A percentile compares a stretch with the other conserved stretches of the same genome.
Evolutionary conservation across 202 grass and related monocot species (phyloP).

Genomic region (Schoenoplectus triqueter): DNA sequence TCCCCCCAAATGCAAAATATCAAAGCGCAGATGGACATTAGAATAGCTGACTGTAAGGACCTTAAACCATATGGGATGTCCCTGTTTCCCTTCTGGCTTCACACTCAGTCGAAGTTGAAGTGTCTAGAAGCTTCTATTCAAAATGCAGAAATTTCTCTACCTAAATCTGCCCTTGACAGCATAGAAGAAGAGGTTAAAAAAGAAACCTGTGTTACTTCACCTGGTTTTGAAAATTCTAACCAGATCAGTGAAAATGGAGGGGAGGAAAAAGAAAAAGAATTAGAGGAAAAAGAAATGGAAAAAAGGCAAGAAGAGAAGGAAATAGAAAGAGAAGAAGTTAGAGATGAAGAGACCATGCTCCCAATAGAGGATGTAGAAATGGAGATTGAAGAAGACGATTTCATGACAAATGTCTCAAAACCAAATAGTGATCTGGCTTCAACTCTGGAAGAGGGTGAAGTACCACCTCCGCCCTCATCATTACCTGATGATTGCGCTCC

Average conservation of each 20-base stretch:
- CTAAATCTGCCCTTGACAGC: constrained; percentile 37
- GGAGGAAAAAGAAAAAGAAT: constrained; percentile 33
- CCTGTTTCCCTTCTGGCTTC: constrained; percentile 91
- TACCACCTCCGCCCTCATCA: constrained; percentile 70
- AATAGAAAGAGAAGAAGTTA: constrained; percentile 57
- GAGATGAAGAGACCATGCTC: constrained; percentile 64
- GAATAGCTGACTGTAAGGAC: constrained; percentile 76
- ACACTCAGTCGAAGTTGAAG: constrained; percentile 78
- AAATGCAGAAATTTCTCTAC: constrained; percentile 52
- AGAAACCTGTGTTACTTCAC: constrained; percentile 40
- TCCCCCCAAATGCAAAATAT: constrained; percentile 41
- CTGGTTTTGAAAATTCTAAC: constrained; percentile 45
- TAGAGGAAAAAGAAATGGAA: constrained; percentile 6
- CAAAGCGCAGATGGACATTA: constrained; percentile 75
- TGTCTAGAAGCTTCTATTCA: constrained; percentile 71
- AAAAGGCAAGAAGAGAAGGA: constrained; percentile 40
- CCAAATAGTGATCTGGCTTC: constrained; percentile 43
- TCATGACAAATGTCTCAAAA: constrained; percentile 39
- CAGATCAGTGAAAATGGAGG: constrained; percentile 34
- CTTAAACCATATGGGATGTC: constrained; percentile 84
- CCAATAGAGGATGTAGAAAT: constrained; percentile 86
- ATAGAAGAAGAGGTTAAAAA: constrained; percentile 43
- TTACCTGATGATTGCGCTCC: constrained; percentile 86
- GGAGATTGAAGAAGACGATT: constrained; percentile 87
- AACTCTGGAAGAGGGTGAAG: constrained; percentile 51